These are phyloP conservation scores for Mycena venus DNA, from an alignment of 768 basidiomycete genomes.

Conservation along the genomic window DNA sequence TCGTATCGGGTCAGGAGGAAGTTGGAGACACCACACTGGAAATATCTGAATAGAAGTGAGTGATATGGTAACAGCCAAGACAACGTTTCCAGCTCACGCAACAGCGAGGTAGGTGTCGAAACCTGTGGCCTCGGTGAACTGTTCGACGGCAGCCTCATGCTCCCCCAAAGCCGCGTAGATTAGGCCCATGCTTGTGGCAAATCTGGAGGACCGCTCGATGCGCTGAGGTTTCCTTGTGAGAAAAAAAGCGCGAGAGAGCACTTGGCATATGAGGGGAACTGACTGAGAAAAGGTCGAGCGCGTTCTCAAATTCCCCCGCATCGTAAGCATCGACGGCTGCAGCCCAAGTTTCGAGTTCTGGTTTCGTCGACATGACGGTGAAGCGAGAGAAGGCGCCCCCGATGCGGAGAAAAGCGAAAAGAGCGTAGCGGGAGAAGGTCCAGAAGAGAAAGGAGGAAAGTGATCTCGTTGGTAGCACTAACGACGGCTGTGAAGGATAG, in stretches of 20 bases:
- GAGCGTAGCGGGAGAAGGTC: not conserved
- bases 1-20: slow-evolving; percentile 87
- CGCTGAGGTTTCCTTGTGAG: not conserved
- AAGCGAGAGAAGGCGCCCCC: not conserved
- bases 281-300: not conserved
- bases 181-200: not conserved
- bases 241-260: not conserved
- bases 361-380: not conserved
- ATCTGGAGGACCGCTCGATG: not conserved
- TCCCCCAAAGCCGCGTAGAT: not conserved
- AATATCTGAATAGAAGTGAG: slow-evolving; percentile 53
- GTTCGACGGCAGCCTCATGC: slow-evolving; percentile 25
- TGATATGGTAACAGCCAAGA: slow-evolving; percentile 16
- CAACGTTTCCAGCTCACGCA: slow-evolving; percentile 67
- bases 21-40: no score
- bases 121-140: slow-evolving; percentile 23
- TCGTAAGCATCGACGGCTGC: not conserved
- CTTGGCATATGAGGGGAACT: not conserved
- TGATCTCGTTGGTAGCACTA: not conserved
- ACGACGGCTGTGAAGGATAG: not conserved
- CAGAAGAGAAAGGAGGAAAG: not conserved
- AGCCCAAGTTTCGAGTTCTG: not conserved
- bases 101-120: slow-evolving; percentile 72
- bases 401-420: no score
- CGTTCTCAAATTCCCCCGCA: not conserved